Evolutionary conservation across 371 early-diverging fungal genomes (phyloP).

Genomic region (Syncephalastrum monosporum): DNA sequence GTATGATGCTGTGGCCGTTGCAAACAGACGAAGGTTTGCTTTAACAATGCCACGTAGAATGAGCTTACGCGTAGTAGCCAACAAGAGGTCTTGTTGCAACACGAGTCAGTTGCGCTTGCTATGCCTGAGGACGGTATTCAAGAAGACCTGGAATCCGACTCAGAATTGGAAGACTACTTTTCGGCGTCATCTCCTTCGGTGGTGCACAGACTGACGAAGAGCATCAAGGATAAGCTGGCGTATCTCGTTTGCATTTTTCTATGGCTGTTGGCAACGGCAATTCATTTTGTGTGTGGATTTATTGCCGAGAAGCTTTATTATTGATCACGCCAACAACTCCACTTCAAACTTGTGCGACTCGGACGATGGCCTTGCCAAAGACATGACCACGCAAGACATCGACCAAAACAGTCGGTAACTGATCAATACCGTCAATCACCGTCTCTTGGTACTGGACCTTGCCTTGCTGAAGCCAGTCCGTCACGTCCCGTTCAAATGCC

Average conservation of each 20-base stretch:
- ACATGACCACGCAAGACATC: slow-evolving; percentile 70
- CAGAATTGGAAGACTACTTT: neutral
- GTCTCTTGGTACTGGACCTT: slow-evolving; percentile 59
- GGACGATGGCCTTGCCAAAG: slow-evolving; percentile 75
- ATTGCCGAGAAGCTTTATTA: slow-evolving; percentile 3
- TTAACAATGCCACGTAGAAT: too few relatives aligned
- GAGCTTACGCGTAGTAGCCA: too few relatives aligned
- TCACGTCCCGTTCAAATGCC: slow-evolving; percentile 53
- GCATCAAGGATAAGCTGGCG: neutral
- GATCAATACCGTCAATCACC: slow-evolving; percentile 70
- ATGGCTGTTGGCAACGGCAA: neutral
- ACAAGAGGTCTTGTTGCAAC: too few relatives aligned
- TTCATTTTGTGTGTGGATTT: slow-evolving; percentile 1
- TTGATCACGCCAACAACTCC: neutral
- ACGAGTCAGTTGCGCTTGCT: too few relatives aligned
- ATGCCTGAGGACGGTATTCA: too few relatives aligned
- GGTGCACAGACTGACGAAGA: neutral
- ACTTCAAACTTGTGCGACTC: slow-evolving; percentile 39
- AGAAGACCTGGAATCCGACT: too few relatives aligned
- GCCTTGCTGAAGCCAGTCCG: slow-evolving; percentile 58
- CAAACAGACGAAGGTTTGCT: too few relatives aligned
- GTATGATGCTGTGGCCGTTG: too few relatives aligned
- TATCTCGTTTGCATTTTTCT: too few relatives aligned
- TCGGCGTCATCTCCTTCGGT: neutral
- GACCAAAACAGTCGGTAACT: slow-evolving; percentile 66